These are phyloP conservation scores for Penicillium cinerascens DNA, from an alignment of 495 filamentous ascomycete species.

Conservation along the genomic window DNA sequence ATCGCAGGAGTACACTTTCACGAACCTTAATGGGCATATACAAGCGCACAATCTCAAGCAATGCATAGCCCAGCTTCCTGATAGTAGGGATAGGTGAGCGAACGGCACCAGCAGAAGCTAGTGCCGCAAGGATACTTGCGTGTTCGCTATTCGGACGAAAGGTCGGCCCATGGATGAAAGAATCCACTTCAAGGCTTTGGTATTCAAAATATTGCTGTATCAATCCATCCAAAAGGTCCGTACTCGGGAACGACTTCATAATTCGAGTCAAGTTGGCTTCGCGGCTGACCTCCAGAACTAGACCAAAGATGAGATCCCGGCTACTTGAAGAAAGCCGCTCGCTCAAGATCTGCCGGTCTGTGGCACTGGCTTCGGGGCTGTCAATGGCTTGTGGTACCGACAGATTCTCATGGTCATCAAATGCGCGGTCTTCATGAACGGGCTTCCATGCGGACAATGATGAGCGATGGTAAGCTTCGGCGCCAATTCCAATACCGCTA, in stretches of 20 bases:
- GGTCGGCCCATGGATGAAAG: constrained; percentile 57
- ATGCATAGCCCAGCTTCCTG: constrained; percentile 58
- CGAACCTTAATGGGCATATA: constrained; percentile 46
- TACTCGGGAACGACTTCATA: constrained; percentile 58
- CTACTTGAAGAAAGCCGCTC: constrained; percentile 43
- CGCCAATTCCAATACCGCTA: constrained; percentile 29
- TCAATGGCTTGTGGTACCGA: constrained; percentile 43
- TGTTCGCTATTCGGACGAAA: constrained; percentile 48
- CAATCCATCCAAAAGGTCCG: constrained; percentile 55
- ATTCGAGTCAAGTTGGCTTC: constrained; percentile 43
- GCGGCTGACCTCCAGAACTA: constrained; percentile 52
- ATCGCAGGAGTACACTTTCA: not conserved
- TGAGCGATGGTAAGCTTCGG: constrained; percentile 38
- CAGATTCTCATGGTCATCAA: constrained; percentile 51
- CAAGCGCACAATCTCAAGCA: constrained; percentile 57
- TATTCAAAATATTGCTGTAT: constrained; percentile 58
- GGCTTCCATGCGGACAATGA: constrained; percentile 57
- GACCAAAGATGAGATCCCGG: constrained; percentile 55
- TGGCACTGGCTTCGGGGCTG: constrained; percentile 19
- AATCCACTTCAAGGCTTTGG: constrained; percentile 45
- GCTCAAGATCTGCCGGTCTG: constrained; percentile 21
- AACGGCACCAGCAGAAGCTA: constrained; percentile 55
- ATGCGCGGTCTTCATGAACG: constrained; percentile 44
- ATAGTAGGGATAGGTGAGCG: constrained; percentile 52
- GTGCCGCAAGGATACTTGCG: constrained; percentile 53